A percentile compares a stretch with the other conserved stretches of the same genome.
These are phyloP conservation scores for Bothriochloa decipiens DNA, from an alignment of 176 grass and related monocot species.

Conservation along the genomic window DNA sequence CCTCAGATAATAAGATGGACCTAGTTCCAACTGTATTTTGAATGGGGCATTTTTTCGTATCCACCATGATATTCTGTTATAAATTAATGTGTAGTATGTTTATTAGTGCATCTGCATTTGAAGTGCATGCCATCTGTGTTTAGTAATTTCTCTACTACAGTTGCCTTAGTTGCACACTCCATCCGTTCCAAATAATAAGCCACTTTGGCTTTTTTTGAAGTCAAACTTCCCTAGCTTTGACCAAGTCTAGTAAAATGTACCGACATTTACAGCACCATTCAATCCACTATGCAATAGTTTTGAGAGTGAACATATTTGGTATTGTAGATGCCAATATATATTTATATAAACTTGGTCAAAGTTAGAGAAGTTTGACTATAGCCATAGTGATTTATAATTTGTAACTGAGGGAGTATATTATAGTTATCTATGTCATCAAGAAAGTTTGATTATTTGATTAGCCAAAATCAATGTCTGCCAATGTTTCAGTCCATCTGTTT, in stretches of 20 bases:
- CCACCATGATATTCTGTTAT: neutral
- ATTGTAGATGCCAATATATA: neutral
- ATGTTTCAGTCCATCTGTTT: conserved; percentile 24
- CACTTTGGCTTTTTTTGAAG: neutral
- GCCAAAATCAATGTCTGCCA: neutral
- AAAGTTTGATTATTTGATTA: neutral
- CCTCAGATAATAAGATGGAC: neutral
- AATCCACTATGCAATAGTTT: neutral
- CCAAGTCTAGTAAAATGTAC: neutral
- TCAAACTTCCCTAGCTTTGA: neutral
- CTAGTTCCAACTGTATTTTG: neutral
- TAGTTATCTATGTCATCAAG: neutral
- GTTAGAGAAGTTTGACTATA: neutral
- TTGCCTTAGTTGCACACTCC: neutral
- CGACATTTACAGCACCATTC: neutral
- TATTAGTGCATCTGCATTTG: neutral
- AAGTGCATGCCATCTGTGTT: neutral
- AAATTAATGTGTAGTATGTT: neutral
- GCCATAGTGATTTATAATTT: neutral
- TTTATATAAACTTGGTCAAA: neutral
- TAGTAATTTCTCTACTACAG: neutral
- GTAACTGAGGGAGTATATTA: neutral
- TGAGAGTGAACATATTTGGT: neutral
- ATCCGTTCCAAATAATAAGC: neutral
- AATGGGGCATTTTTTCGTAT: conserved; percentile 1